Evolutionary conservation across 2,329 filamentous ascomycete species (phyloP), one percentile per base, ranked within the genome.

Genomic region (Penicillium sp.): DNA sequence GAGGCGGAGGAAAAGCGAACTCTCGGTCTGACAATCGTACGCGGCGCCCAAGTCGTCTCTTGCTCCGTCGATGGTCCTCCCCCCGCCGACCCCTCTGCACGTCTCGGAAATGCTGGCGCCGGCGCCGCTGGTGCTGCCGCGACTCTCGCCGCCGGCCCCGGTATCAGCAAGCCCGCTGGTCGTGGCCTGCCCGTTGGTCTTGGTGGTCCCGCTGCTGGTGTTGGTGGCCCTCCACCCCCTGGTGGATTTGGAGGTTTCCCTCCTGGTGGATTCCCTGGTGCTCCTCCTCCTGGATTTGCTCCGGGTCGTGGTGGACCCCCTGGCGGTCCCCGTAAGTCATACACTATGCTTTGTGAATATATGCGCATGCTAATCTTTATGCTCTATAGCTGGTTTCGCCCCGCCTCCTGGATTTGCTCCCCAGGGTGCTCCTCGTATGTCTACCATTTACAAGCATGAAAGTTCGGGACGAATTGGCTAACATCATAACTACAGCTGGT

Each of bases 1-100:
- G 92, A 97, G 78, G 87, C 89, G 13, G 93, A 99, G 78, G 94
- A 97, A 79, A 97, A 97, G 83, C 89, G 94, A 69, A 96, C 92
- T n/a, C 85, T 99, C 31, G 94, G 94, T 54, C 83, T 99, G 61
- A 92, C 91, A 16, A 99, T 99, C 66, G 86, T 99, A 60, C 91
- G 94, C 68, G 94, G 94, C 68, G 91, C 92, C 53, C 90, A 96
- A 66, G 94, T 99, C 59, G 90, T 99, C 60, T 96, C 92, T 19
- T 85, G 96, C 58, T 96, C 93, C 8, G 92, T 97, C 60, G 95
- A 99, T 71, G 95, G 93, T 54, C 93, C 94, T 51, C 94, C 94
- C 43, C 93, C 95, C 9, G 91, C 92, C 67, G 94, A 99, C 69
- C 93, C 94, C 51, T 91, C 92, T 66, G 87, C 93, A 45, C 86